phyloP scores from a whole-genome alignment of 2,329 filamentous ascomycete genomes.

The Aspergillus hortae region DNA sequence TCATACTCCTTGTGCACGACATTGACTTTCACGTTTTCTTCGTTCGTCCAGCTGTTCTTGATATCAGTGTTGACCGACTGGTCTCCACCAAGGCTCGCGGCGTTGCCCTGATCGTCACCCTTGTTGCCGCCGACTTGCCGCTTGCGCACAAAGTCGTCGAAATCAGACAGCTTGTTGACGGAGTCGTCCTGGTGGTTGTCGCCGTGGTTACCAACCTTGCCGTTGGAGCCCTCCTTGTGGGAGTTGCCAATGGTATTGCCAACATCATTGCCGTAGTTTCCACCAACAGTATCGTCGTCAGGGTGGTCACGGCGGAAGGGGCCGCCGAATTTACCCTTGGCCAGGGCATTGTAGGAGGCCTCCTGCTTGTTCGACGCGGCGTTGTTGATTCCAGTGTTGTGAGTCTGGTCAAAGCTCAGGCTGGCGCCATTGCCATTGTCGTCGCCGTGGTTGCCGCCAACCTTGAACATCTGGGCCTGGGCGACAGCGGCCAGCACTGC shows the following conservation, averaged over 20 bases:
- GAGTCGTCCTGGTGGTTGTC: background rate
- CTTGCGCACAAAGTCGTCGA: background rate
- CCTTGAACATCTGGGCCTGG: constrained; percentile 20
- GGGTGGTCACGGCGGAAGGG: too few species aligned
- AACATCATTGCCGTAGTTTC: too few species aligned
- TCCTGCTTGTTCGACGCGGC: background rate
- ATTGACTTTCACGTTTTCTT: background rate
- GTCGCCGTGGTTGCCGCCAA: constrained; percentile 5
- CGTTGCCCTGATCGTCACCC: background rate
- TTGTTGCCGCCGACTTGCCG: background rate
- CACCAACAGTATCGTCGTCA: too few species aligned
- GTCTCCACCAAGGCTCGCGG: background rate
- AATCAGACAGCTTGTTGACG: background rate
- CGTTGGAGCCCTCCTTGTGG: too few species aligned
- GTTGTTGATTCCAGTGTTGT: background rate
- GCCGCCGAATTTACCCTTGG: background rate
- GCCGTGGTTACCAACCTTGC: background rate
- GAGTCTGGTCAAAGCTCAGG: background rate
- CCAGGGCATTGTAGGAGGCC: background rate
- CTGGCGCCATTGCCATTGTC: background rate
- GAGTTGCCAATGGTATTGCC: too few species aligned
- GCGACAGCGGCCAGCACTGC: constrained; percentile 32
- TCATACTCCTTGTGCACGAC: background rate
- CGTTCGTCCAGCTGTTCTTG: background rate
- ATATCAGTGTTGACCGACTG: background rate